A percentile compares a stretch with the other conserved stretches of the same genome.
Conservation (phyloP, 345 rosid genomes). For the Acer yangbiense region DNA sequence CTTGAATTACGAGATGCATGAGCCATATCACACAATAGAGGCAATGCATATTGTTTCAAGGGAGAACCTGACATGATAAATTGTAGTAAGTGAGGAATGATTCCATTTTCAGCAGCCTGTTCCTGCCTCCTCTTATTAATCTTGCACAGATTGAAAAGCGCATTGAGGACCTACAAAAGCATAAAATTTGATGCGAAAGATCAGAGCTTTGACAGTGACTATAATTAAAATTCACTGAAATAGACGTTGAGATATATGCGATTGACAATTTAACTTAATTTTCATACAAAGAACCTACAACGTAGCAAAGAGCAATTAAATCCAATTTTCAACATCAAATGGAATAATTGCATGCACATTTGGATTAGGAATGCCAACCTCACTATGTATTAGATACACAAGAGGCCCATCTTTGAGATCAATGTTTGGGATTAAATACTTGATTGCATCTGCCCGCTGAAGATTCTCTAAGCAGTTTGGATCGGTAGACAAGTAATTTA, state of each 20-base stretch:
- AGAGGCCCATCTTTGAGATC: slow-evolving; percentile 91
- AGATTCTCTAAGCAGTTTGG: slow-evolving; percentile 97
- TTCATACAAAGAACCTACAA: neutral
- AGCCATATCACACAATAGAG: slow-evolving; percentile 98
- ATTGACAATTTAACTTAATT: neutral
- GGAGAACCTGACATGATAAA: slow-evolving; percentile 78
- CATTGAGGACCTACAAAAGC: slow-evolving; percentile 82
- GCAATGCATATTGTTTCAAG: slow-evolving; percentile 81
- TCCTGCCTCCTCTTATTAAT: slow-evolving; percentile 99
- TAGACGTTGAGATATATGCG: neutral
- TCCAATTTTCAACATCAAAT: neutral
- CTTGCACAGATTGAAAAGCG: slow-evolving; percentile 96
- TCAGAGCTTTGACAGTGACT: slow-evolving; percentile 12
- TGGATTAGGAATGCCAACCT: slow-evolving; percentile 55
- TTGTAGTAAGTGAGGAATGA: slow-evolving; percentile 93
- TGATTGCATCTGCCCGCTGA: slow-evolving; percentile 96
- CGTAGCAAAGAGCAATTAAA: neutral
- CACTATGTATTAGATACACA: slow-evolving; percentile 75
- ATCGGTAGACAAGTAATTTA: slow-evolving; percentile 85
- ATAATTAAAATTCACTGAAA: neutral
- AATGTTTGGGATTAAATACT: slow-evolving; percentile 90
- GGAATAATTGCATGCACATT: neutral
- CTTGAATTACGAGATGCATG: slow-evolving; percentile 98
- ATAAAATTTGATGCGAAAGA: neutral
- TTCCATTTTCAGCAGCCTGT: slow-evolving; percentile 99